Conservation (phyloP, 1,284 basidiomycete genomes). For the Trametes hirsuta region DNA sequence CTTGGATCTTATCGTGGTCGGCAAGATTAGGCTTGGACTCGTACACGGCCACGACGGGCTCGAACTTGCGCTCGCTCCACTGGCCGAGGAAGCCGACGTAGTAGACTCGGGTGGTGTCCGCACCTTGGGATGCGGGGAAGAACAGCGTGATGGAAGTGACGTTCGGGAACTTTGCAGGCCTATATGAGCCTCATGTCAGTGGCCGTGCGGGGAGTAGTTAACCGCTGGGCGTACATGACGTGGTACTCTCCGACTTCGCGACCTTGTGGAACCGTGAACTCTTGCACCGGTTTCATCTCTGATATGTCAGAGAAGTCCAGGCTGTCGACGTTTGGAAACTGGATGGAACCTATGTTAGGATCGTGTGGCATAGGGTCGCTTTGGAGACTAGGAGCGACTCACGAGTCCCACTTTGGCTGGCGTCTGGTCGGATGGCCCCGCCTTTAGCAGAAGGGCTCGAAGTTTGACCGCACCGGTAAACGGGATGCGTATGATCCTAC, state of each 20-base stretch:
- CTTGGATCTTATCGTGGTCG: constrained; percentile 80
- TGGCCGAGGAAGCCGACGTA: constrained; percentile 82
- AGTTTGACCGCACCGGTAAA: constrained; percentile 82
- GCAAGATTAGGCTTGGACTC: constrained; percentile 79
- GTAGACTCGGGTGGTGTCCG: constrained; percentile 68
- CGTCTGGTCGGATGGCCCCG: constrained; percentile 73
- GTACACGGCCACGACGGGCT: constrained; percentile 77
- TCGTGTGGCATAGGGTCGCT: not conserved
- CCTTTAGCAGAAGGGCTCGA: constrained; percentile 72
- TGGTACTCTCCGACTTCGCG: constrained; percentile 81
- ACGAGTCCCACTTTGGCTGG: constrained; percentile 71
- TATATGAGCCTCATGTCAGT: not conserved
- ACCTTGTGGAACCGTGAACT: constrained; percentile 66
- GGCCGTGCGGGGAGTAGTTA: not conserved
- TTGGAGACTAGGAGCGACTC: constrained; percentile 28
- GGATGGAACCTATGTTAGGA: not conserved
- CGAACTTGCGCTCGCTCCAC: constrained; percentile 73
- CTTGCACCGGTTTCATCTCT: constrained; percentile 65
- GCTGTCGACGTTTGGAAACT: constrained; percentile 73
- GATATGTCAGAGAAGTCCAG: constrained; percentile 78
- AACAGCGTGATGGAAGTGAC: constrained; percentile 74
- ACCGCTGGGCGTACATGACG: constrained; percentile 43
- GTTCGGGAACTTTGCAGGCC: constrained; percentile 78
- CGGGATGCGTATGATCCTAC: constrained; percentile 76
- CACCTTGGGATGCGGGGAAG: constrained; percentile 74